phyloP scores from a whole-genome alignment of 2,329 filamentous ascomycete species.

The Scorias spongiosa region DNA sequence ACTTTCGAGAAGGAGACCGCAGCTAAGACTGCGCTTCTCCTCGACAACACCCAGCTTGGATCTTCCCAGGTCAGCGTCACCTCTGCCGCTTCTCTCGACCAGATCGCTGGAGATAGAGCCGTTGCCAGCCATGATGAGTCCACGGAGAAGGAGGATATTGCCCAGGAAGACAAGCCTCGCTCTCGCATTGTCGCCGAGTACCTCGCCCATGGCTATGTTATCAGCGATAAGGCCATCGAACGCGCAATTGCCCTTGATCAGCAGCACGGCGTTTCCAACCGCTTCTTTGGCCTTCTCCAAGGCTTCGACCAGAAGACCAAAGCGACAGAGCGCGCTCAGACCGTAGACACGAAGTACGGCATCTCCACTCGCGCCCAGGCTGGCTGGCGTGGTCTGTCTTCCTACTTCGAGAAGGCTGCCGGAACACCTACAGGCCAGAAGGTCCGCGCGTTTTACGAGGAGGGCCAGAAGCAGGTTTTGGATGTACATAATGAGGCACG shows the following conservation, averaged over 20 bases:
- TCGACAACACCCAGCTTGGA: conserved; percentile 93
- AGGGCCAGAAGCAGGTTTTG: conserved; percentile 73
- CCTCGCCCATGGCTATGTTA: conserved; percentile 81
- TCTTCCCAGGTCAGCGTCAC: conserved; percentile 60
- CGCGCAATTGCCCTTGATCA: conserved; percentile 75
- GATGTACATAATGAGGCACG: conserved; percentile 89
- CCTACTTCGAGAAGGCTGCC: conserved; percentile 89
- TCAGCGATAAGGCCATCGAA: conserved; percentile 65
- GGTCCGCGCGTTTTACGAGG: conserved; percentile 73
- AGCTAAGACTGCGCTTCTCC: conserved; percentile 87
- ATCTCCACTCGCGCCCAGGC: conserved; percentile 57
- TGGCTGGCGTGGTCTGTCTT: conserved; percentile 53
- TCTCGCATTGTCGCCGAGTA: conserved; percentile 91
- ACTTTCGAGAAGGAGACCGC: conserved; percentile 95
- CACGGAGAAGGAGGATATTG: conserved; percentile 53
- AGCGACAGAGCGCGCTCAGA: conserved; percentile 71
- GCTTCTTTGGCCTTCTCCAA: conserved; percentile 63
- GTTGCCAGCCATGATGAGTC: conserved; percentile 34
- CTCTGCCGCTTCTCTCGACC: conserved; percentile 51
- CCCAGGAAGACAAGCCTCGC: conserved; percentile 93
- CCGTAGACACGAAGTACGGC: conserved; percentile 71
- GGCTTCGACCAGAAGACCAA: conserved; percentile 75
- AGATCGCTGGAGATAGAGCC: conserved; percentile 45
- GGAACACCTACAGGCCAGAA: conserved; percentile 78
- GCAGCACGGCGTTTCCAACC: conserved; percentile 69